Conservation (phyloP, 2,329 filamentous ascomycete species). For the Stachybotrys chlorohalonatus region DNA sequence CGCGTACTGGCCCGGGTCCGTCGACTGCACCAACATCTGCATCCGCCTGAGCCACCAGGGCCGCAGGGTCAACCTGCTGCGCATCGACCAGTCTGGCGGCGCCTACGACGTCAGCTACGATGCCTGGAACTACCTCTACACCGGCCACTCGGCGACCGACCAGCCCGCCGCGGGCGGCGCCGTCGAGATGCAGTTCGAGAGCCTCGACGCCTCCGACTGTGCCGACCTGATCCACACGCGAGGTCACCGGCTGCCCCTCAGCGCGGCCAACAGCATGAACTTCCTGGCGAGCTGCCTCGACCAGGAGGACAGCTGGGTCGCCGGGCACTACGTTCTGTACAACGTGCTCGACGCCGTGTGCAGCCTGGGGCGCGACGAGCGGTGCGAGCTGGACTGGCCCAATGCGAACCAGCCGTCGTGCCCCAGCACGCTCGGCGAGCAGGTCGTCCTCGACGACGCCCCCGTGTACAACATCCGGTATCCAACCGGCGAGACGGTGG, state of each 20-base stretch:
- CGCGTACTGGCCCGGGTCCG: slow-evolving; percentile 49
- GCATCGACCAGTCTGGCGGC: slow-evolving; percentile 46
- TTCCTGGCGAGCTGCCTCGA: slow-evolving; percentile 37
- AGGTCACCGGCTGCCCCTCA: slow-evolving; percentile 27
- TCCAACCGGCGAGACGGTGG: slow-evolving; percentile 30
- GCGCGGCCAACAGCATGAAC: slow-evolving; percentile 44
- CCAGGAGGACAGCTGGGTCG: slow-evolving; percentile 34
- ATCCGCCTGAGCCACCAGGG: slow-evolving; percentile 39
- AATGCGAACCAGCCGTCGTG: slow-evolving; percentile 35
- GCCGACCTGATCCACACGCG: slow-evolving; percentile 35
- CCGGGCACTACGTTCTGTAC: slow-evolving; percentile 35
- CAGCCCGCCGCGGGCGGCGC: slow-evolving; percentile 38
- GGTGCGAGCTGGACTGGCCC: slow-evolving; percentile 34
- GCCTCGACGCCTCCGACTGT: slow-evolving; percentile 36
- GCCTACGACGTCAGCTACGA: slow-evolving; percentile 53
- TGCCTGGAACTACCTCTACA: slow-evolving; percentile 52
- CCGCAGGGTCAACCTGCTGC: slow-evolving; percentile 48
- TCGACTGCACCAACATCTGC: slow-evolving; percentile 48
- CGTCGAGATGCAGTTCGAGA: slow-evolving; percentile 36
- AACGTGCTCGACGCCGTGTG: slow-evolving; percentile 43
- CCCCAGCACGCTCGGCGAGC: slow-evolving; percentile 29
- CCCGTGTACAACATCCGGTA: slow-evolving; percentile 40
- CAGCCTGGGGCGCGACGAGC: slow-evolving; percentile 35
- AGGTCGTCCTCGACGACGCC: slow-evolving; percentile 20
- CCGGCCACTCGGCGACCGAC: slow-evolving; percentile 34